Percentiles rank a stretch among this genome's conserved stretches.
These are phyloP conservation scores for Trapa bicornis DNA, from an alignment of 345 rosid species.

Conservation along the genomic window DNA sequence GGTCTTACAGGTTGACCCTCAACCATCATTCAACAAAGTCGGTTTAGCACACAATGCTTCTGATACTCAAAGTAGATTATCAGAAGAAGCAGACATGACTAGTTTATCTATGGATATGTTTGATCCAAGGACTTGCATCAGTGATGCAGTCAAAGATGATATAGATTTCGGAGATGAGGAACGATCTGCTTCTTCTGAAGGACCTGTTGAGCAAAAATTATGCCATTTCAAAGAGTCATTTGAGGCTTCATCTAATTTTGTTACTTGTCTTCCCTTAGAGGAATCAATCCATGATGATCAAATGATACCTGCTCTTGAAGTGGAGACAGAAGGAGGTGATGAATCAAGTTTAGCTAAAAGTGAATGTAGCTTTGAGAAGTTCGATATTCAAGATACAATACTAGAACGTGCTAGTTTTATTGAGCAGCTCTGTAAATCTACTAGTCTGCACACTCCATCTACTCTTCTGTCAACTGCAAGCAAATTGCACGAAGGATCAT, in stretches of 20 bases:
- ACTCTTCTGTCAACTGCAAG: slow-evolving; percentile 33
- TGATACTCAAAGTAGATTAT: slow-evolving; percentile 21
- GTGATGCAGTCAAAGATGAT: slow-evolving; percentile 21
- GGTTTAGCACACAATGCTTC: slow-evolving; percentile 10
- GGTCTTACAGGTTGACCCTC: slow-evolving; percentile 4
- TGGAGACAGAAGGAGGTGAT: slow-evolving; percentile 36
- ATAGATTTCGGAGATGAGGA: slow-evolving; percentile 17
- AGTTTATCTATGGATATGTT: slow-evolving; percentile 18
- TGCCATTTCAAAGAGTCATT: slow-evolving; percentile 16
- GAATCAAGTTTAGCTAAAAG: slow-evolving; percentile 17
- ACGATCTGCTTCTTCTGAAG: slow-evolving; percentile 17
- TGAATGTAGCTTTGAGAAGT: slow-evolving; percentile 27
- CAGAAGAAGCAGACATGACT: slow-evolving; percentile 26
- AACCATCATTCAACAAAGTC: slow-evolving; percentile 13
- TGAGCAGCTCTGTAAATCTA: slow-evolving; percentile 63
- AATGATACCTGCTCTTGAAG: slow-evolving; percentile 44
- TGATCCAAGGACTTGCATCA: slow-evolving; percentile 13
- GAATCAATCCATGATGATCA: slow-evolving; percentile 22
- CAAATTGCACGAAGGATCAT: slow-evolving; percentile 21
- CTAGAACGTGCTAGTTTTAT: slow-evolving; percentile 40
- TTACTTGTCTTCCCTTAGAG: slow-evolving; percentile 17
- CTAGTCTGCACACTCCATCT: slow-evolving; percentile 46
- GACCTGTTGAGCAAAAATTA: slow-evolving; percentile 13
- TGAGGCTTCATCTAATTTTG: slow-evolving; percentile 14
- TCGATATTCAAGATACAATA: slow-evolving; percentile 38